A percentile compares a stretch with the other conserved stretches of the same genome.
These are phyloP conservation scores for Rhododendron kiyosumense DNA, from an alignment of 148 eudicot genomes.

Conservation along the genomic window DNA sequence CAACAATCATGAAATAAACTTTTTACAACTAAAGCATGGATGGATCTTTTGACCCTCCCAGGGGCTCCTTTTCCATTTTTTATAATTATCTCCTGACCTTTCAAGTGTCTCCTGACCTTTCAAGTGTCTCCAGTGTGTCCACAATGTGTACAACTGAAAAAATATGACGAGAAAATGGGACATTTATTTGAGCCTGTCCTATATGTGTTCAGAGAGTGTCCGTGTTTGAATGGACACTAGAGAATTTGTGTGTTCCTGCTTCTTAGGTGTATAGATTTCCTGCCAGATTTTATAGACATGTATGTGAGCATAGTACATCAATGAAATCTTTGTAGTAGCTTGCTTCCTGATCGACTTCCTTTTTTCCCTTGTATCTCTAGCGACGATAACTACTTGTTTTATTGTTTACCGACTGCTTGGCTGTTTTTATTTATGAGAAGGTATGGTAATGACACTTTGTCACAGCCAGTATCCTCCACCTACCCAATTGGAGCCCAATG, in stretches of 20 bases:
- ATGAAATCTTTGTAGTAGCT: not conserved
- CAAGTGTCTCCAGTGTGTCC: not conserved
- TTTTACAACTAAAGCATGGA: not conserved
- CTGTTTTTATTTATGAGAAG: not conserved
- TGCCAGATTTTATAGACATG: not conserved
- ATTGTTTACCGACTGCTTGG: not conserved
- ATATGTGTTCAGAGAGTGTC: not conserved
- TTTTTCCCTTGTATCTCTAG: not conserved
- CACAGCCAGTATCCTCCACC: not conserved
- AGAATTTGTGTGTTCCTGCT: not conserved
- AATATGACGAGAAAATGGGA: not conserved
- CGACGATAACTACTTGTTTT: not conserved
- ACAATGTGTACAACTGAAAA: not conserved
- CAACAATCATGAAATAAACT: not conserved
- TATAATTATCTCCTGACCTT: not conserved
- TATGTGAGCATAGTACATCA: not conserved
- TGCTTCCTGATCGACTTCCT: not conserved
- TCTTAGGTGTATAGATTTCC: not conserved
- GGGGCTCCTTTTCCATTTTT: not conserved
- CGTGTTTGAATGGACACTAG: not conserved
- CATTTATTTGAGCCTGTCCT: not conserved
- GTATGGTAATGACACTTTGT: not conserved
- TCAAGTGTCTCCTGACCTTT: not conserved
- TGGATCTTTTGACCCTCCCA: not conserved
- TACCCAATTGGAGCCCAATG: not conserved